These are phyloP conservation scores for Samsoniella hepiali DNA, from an alignment of 2,329 filamentous ascomycete genomes.

Conservation along the genomic window DNA sequence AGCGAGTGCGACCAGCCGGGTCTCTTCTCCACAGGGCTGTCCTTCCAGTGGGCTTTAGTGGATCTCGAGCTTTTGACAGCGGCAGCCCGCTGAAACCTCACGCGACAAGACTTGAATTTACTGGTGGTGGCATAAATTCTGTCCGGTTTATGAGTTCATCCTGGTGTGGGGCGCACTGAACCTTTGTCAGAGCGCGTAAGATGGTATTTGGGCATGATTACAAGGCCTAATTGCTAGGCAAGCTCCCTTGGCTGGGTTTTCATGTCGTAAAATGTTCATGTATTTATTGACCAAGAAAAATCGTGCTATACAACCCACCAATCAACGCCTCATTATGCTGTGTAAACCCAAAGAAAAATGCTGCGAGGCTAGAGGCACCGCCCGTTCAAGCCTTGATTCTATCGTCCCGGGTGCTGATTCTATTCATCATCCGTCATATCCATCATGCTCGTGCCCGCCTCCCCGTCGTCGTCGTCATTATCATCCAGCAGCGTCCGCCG, in stretches of 20 bases:
- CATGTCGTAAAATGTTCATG: neutral
- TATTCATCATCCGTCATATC: slow-evolving; percentile 55
- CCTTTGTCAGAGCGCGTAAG: too few species aligned
- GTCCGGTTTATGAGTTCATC: too few species aligned
- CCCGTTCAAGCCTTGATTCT: neutral
- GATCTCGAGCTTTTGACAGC: neutral
- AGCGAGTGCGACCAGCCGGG: neutral
- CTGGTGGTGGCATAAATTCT: too few species aligned
- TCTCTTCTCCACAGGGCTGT: neutral
- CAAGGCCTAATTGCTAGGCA: too few species aligned
- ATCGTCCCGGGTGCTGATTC: neutral
- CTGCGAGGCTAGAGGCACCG: neutral
- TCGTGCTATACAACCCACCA: slow-evolving; percentile 3
- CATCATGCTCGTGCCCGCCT: slow-evolving; percentile 48
- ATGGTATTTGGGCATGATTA: too few species aligned
- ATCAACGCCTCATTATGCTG: slow-evolving; percentile 12
- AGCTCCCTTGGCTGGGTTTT: too few species aligned
- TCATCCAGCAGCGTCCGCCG: slow-evolving; percentile 33
- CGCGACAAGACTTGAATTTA: too few species aligned
- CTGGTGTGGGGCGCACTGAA: too few species aligned
- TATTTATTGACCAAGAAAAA: neutral
- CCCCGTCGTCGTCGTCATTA: slow-evolving; percentile 34
- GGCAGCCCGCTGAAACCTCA: too few species aligned
- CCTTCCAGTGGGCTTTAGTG: neutral
- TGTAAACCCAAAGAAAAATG: neutral